phyloP scores from a whole-genome alignment of 345 rosid species.

The Gossypium australe region DNA sequence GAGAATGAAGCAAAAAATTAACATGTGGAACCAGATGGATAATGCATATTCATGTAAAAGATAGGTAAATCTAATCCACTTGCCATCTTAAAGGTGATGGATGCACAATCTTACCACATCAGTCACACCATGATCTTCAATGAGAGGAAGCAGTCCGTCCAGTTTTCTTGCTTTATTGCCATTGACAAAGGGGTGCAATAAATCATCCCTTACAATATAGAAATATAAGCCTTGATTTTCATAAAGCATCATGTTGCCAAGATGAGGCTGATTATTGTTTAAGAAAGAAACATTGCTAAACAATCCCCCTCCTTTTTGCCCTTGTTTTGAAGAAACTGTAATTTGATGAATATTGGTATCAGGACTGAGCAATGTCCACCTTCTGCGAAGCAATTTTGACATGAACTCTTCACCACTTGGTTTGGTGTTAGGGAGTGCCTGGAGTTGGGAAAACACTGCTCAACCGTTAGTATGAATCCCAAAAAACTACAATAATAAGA shows the following conservation, averaged over 20 bases:
- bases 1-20: background rate
- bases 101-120: constrained; percentile 63
- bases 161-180: constrained; percentile 93
- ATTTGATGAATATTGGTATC: constrained; percentile 59
- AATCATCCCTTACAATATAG: constrained; percentile 80
- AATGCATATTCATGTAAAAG: background rate
- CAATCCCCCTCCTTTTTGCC: constrained; percentile 16
- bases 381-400: constrained; percentile 55
- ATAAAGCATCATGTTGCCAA: constrained; percentile 32
- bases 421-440: constrained; percentile 33
- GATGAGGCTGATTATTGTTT: constrained; percentile 35
- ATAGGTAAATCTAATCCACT: background rate
- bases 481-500: background rate
- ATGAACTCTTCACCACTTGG: constrained; percentile 28
- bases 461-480: background rate
- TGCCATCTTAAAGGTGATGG: background rate
- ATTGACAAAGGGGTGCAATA: constrained; percentile 80
- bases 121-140: constrained; percentile 53
- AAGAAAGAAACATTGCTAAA: constrained; percentile 24
- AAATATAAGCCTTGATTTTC: constrained; percentile 35
- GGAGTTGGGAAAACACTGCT: constrained; percentile 9
- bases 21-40: background rate
- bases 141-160: constrained; percentile 70
- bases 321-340: constrained; percentile 27
- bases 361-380: constrained; percentile 58